Evolutionary conservation across 129 eudicot species (phyloP).

Genomic region (Chrysanthemum seticuspe): DNA sequence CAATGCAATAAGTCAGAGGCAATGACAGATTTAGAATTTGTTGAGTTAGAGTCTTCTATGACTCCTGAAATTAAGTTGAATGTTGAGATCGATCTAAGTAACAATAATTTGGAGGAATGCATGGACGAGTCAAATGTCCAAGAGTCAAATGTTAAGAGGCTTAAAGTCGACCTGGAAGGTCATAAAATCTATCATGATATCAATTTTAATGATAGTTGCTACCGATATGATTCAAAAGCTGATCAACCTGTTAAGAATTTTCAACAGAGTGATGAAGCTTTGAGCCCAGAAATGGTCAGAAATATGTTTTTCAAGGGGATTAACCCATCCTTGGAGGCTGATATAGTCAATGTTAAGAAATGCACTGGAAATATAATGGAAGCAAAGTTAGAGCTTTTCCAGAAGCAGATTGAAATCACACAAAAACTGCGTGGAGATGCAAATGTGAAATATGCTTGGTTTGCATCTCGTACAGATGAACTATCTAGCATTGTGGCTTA

Average conservation of each 20-base stretch:
- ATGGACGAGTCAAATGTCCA: slow-evolving; percentile 48
- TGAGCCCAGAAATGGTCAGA: slow-evolving; percentile 42
- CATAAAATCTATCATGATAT: slow-evolving; percentile 2
- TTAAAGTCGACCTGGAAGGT: slow-evolving; percentile 34
- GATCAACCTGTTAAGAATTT: slow-evolving; percentile 31
- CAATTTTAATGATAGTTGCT: slow-evolving; percentile 27
- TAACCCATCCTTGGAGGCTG: slow-evolving; percentile 18
- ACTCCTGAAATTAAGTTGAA: slow-evolving; percentile 51
- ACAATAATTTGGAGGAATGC: slow-evolving; percentile 38
- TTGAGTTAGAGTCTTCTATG: slow-evolving; percentile 24
- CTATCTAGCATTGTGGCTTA: slow-evolving; percentile 32
- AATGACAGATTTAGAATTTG: slow-evolving; percentile 22
- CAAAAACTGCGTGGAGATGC: slow-evolving; percentile 52
- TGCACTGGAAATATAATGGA: slow-evolving; percentile 34
- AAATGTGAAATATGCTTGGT: slow-evolving; percentile 62
- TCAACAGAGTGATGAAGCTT: slow-evolving; percentile 31
- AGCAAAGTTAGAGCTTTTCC: slow-evolving; percentile 49
- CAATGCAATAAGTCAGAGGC: slow-evolving; percentile 29
- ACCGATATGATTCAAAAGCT: slow-evolving; percentile 27
- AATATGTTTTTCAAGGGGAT: slow-evolving; percentile 41
- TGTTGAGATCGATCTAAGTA: slow-evolving; percentile 53
- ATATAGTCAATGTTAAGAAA: slow-evolving; percentile 30
- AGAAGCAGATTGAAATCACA: slow-evolving; percentile 59
- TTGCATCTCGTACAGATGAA: slow-evolving; percentile 36
- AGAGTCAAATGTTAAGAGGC: slow-evolving; percentile 50